These are phyloP conservation scores for Chaetomium fimeti DNA, from an alignment of 495 filamentous ascomycete genomes.

Conservation along the genomic window DNA sequence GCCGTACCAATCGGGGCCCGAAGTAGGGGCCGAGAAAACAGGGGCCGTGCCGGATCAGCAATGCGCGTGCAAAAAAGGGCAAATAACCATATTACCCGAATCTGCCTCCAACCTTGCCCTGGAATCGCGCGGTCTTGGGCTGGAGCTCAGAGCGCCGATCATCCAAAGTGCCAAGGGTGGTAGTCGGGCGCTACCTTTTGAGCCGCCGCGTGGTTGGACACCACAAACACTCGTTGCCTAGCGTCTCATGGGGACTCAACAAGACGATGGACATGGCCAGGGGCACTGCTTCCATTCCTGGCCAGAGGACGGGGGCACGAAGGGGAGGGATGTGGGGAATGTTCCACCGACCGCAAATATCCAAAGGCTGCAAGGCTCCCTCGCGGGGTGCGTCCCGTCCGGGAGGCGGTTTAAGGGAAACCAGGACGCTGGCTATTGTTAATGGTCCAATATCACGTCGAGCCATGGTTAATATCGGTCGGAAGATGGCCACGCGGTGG, in stretches of 20 bases:
- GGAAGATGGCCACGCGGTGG: constrained; percentile 33
- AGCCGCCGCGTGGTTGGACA: constrained; percentile 10
- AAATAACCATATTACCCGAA: constrained; percentile 42
- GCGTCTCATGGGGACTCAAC: constrained; percentile 8
- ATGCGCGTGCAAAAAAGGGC: constrained; percentile 30
- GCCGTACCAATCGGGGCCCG: constrained; percentile 27
- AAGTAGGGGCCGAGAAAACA: constrained; percentile 22
- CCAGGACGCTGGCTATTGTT: constrained; percentile 18
- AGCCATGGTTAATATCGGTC: constrained; percentile 32
- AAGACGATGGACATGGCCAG: neutral
- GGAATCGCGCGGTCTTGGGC: constrained; percentile 18
- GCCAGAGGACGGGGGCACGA: constrained; percentile 9
- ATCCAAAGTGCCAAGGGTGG: constrained; percentile 38
- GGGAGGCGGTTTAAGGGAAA: constrained; percentile 13
- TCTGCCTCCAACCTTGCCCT: constrained; percentile 23
- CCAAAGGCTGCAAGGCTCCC: constrained; percentile 5
- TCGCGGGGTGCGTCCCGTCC: constrained; percentile 4
- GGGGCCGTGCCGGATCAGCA: constrained; percentile 25
- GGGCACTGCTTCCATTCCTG: constrained; percentile 21
- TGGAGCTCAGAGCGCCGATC: constrained; percentile 14
- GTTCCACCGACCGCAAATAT: constrained; percentile 20
- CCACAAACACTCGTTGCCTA: neutral
- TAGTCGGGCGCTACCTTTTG: constrained; percentile 11
- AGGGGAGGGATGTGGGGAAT: constrained; percentile 25
- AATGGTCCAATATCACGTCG: constrained; percentile 22